Base-by-base conservation (phyloP, 2,329 filamentous ascomycete species). In the Shiraia sp. region DNA sequence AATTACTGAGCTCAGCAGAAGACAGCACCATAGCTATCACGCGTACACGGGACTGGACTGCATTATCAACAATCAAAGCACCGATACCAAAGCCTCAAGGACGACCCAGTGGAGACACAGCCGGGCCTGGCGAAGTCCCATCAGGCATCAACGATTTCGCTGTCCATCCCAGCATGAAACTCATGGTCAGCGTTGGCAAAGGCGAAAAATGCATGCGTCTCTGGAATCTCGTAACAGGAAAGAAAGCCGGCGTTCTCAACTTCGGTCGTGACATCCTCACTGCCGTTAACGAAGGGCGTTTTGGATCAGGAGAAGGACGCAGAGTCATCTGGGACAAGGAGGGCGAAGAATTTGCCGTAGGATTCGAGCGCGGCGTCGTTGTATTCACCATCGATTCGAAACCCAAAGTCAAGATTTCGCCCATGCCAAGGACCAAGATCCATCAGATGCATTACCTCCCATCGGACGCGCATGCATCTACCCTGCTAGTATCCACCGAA, bases 171-270 rank as follows among this genome's bases (percentile, higher is more conserved):
- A 95, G 88, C 68, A 89, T 95, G 80, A 97, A 96, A 73, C 76
- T 99, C 36, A 96, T 97, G 88, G 83, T 99, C 46, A 95, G 83
- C 57, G 90, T 97, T 7, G 87, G 89, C 55, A 89, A 86, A 59
- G 90, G 90, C 52, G 93, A 99, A 74, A 85, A 83, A 52, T 90
- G 86, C 62, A 95, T 99, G 88, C 78, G 93, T 51, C 71, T 97
- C 52, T 99, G 93, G 93, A 97, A 99, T 63, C 70, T 99, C 51
- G 90, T 97, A 53, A 97, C 92, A 2, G 93, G 91, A 12, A 95
- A 92, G 74, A 96, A 96, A 74, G 91, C 91, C 1, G 90, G 91
- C 22, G 91, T 96, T 37, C 74, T 99, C 56, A 93, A 88, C 65
- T 97, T 97, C 67, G 81, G 80, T 52, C 79, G 81, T 42, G 81